Conservation (phyloP, 2,329 filamentous ascomycete genomes). For the Teratosphaeria pseudoeucalypti region DNA sequence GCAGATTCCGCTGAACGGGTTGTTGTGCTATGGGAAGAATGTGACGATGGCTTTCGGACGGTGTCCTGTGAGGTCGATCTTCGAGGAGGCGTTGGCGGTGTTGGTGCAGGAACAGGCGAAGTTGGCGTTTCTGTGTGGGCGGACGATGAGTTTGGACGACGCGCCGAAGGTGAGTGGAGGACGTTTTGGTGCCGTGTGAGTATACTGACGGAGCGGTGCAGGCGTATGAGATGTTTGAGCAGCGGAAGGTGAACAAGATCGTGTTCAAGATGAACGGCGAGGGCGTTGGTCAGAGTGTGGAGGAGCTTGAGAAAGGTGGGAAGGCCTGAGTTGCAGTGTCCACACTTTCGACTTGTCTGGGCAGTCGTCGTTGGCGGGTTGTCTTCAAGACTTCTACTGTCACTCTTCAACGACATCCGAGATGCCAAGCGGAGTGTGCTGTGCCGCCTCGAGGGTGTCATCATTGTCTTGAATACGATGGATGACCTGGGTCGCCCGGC, state of each 20-base stretch:
- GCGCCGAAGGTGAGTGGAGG: constrained; percentile 30
- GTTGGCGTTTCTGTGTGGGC: constrained; percentile 43
- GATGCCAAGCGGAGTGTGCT: no score
- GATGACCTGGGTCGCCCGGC: no score
- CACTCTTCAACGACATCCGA: no score
- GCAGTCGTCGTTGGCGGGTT: no score
- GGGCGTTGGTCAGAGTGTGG: background rate
- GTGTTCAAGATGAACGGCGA: constrained; percentile 8
- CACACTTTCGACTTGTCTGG: background rate
- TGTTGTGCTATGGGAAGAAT: constrained; percentile 42
- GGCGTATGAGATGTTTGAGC: constrained; percentile 43
- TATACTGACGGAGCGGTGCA: background rate
- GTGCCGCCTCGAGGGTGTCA: no score
- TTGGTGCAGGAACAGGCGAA: constrained; percentile 40
- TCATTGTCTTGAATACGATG: no score
- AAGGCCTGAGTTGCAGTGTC: background rate
- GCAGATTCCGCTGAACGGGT: constrained; percentile 37
- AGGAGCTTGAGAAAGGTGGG: background rate
- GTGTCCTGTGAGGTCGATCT: constrained; percentile 41
- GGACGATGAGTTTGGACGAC: constrained; percentile 41
- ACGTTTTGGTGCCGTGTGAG: background rate
- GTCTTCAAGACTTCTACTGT: no score
- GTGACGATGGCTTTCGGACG: constrained; percentile 40
- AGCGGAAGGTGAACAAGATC: constrained; percentile 31
- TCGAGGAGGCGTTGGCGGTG: constrained; percentile 36